Percentiles rank a stretch among this genome's conserved stretches.
Evolutionary conservation across 768 basidiomycete genomes (phyloP).

Genomic region (Austroboletus festivus): DNA sequence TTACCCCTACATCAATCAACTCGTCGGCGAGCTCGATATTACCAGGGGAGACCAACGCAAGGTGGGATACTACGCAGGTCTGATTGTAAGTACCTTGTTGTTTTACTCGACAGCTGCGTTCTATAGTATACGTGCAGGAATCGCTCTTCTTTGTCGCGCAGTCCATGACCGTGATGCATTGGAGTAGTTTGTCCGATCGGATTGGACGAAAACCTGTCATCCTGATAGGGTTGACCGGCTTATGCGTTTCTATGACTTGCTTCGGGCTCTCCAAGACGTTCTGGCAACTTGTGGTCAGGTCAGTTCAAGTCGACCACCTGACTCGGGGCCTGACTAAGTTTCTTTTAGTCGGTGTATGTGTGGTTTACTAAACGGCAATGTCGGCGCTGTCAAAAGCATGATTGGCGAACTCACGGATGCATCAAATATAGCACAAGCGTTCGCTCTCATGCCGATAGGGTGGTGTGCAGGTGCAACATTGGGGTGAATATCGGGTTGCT

Average conservation of each 20-base stretch:
- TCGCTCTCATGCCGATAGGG: slow-evolving; percentile 28
- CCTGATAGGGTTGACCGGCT: slow-evolving; percentile 57
- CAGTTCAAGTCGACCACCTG: background rate
- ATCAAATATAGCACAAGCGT: slow-evolving; percentile 28
- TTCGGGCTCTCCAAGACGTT: slow-evolving; percentile 71
- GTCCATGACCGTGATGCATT: slow-evolving; percentile 65
- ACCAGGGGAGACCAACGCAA: slow-evolving; percentile 24
- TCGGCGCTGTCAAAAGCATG: slow-evolving; percentile 53
- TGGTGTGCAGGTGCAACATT: slow-evolving; percentile 34
- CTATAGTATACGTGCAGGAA: slow-evolving; percentile 42
- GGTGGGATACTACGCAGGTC: slow-evolving; percentile 64
- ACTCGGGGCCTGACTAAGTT: background rate
- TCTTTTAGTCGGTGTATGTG: slow-evolving; percentile 25
- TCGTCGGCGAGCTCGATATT: slow-evolving; percentile 27
- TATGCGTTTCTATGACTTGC: slow-evolving; percentile 64
- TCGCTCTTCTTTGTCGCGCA: slow-evolving; percentile 77
- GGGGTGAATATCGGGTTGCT: slow-evolving; percentile 27
- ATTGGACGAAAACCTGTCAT: slow-evolving; percentile 75
- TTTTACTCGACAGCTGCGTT: background rate
- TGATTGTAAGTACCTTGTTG: slow-evolving; percentile 45
- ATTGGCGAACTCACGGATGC: slow-evolving; percentile 62
- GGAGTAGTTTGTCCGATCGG: slow-evolving; percentile 67
- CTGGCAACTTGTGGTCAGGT: slow-evolving; percentile 52
- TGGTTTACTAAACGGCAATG: slow-evolving; percentile 34
- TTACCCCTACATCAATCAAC: slow-evolving; percentile 49